Evolutionary conservation across 2,329 filamentous ascomycete species (phyloP), one percentile per base, ranked within the genome.

Genomic region (Chaetomiaceae sp.): DNA sequence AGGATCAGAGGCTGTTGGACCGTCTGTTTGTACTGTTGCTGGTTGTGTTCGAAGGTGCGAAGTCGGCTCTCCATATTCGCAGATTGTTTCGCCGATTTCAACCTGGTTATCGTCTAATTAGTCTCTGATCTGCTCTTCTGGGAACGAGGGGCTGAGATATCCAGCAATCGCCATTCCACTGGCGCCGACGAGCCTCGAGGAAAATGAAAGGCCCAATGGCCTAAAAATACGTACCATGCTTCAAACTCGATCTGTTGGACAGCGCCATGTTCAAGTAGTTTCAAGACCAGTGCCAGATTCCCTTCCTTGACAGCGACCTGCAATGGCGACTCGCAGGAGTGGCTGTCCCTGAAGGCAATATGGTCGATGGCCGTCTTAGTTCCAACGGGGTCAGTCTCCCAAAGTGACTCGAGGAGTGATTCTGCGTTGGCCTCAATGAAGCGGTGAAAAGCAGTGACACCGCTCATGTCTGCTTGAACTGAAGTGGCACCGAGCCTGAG

Each of bases 401-500:
- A 69, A 2, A 85, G 65, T 1, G 69, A 61, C 34, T 82, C 74
- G 2, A 84, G 64, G 9, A 81, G 62, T 10, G 76, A 70, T 4
- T 61, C 55, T 25, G 78, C 75, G 2, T 77, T 72, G 16, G 73
- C 67, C n/a, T 76, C 71, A 1, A 86, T 76, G 50, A 82, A 80
- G 55, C 81, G 80, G 55, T 89, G 81, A 55, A 95, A 75, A 0
- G 80, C 82, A 1, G 87, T 90, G 27, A 76, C 72, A 4, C 82
- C 78, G 8, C 78, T 71, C 32, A 80, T 65, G 59, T 92, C 88
- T 0, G 84, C 88, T 66, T 94, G 89, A 0, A 85, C 81, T 30
- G 78, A 83, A 1, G 85, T 86, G 1, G 87, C 87, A 1, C 89
- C 89, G 1, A 90, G 76, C 41, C 79, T 75, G 27, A 95, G 69